Conservation (phyloP, 768 basidiomycete genomes). For the Galerina sulciceps region DNA sequence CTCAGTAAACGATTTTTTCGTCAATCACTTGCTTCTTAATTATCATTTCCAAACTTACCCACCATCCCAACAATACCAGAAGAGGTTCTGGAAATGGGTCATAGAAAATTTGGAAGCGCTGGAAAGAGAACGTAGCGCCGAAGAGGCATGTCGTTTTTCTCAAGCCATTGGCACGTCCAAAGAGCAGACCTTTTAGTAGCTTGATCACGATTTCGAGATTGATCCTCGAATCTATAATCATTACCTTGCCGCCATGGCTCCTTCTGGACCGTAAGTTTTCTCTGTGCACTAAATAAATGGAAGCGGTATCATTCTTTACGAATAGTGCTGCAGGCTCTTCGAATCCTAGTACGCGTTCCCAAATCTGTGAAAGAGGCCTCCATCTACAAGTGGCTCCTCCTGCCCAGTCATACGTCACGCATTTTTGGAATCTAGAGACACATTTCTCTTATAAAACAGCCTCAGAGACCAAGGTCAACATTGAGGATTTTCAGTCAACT, state of each 20-base stretch:
- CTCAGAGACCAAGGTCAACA: conserved; percentile 17
- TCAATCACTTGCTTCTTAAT: conserved; percentile 54
- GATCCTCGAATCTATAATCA: conserved; percentile 68
- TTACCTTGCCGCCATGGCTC: conserved; percentile 53
- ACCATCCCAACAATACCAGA: conserved; percentile 66
- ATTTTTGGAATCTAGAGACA: conserved; percentile 54
- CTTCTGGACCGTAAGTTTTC: conserved; percentile 35
- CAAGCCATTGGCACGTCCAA: not conserved
- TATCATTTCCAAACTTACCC: conserved; percentile 60
- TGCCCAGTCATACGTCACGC: conserved; percentile 63
- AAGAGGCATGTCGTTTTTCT: conserved; percentile 48
- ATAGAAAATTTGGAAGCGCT: conserved; percentile 57
- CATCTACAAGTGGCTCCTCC: conserved; percentile 39
- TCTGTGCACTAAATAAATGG: not conserved
- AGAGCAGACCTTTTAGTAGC: conserved; percentile 8
- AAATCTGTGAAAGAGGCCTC: conserved; percentile 31
- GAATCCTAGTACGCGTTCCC: conserved; percentile 20
- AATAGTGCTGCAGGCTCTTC: conserved; percentile 26
- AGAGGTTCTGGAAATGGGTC: conserved; percentile 75
- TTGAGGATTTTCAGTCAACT: conserved; percentile 39
- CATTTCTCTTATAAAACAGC: not conserved
- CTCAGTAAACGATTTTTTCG: conserved; percentile 57
- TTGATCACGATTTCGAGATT: conserved; percentile 59
- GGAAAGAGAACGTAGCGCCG: conserved; percentile 15
- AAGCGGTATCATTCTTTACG: conserved; percentile 2